Percentiles rank a stretch among this genome's conserved stretches.
These are phyloP conservation scores for Ceriops tagal DNA, from an alignment of 345 rosid species.

Conservation along the genomic window DNA sequence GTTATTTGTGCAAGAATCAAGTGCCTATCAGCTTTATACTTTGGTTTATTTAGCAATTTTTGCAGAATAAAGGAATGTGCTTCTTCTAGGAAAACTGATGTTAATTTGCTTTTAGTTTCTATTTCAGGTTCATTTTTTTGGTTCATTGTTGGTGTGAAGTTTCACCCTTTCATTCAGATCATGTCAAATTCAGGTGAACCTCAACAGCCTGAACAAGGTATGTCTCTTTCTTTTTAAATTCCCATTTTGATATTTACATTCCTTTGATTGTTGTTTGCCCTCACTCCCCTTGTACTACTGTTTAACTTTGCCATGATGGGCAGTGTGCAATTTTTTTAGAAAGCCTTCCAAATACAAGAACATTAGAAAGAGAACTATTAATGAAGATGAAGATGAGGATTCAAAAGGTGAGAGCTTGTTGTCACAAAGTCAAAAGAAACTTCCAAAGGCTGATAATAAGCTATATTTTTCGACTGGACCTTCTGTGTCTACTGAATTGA, in stretches of 20 bases:
- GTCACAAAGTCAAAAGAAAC: conserved; percentile 48
- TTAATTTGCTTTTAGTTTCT: too few species aligned
- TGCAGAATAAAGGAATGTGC: too few species aligned
- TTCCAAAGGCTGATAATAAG: conserved; percentile 50
- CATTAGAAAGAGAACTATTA: conserved; percentile 58
- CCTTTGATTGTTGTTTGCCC: not conserved
- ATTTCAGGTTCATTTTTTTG: too few species aligned
- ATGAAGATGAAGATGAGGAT: conserved; percentile 47
- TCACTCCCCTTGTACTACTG: conserved; percentile 12
- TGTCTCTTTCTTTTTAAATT: not conserved
- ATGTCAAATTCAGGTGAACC: conserved; percentile 49
- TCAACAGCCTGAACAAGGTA: conserved; percentile 47
- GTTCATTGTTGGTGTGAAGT: too few species aligned
- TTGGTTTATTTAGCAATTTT: too few species aligned
- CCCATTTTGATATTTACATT: not conserved
- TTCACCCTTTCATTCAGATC: too few species aligned
- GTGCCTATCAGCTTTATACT: too few species aligned
- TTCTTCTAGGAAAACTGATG: too few species aligned
- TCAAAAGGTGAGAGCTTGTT: conserved; percentile 40
- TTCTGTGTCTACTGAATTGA: conserved; percentile 24
- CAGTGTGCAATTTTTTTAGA: conserved; percentile 77
- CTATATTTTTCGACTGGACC: conserved; percentile 64
- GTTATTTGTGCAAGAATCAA: too few species aligned
- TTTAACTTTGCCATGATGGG: conserved; percentile 19
- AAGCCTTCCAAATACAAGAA: conserved; percentile 68